Percentiles rank a stretch among this genome's conserved stretches.
Conservation (phyloP, 2,329 filamentous ascomycete genomes). For the Sphaerulina populicola region DNA sequence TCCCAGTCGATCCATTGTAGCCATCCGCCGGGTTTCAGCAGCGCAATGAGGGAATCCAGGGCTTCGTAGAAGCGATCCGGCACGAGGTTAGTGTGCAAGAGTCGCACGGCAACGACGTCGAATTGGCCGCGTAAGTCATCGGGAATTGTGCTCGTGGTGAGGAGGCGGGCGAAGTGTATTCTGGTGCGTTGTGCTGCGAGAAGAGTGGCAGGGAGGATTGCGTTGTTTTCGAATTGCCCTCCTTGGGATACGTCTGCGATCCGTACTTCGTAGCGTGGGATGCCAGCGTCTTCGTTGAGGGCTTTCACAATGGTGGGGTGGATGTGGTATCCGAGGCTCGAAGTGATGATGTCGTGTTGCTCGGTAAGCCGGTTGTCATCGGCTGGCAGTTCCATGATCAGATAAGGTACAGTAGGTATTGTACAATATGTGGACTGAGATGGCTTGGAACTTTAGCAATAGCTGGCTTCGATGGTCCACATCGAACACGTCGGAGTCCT, state of each 20-base stretch:
- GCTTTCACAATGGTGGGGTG: slow-evolving; percentile 13
- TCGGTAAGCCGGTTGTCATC: slow-evolving; percentile 8
- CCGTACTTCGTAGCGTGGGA: background rate
- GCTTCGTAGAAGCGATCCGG: slow-evolving; percentile 12
- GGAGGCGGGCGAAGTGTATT: background rate
- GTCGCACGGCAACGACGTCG: slow-evolving; percentile 17
- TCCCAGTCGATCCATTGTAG: slow-evolving; percentile 19
- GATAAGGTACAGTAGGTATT: too few species aligned
- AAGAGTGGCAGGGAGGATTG: background rate
- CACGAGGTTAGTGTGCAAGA: slow-evolving; percentile 10
- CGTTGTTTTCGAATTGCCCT: background rate
- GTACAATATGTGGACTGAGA: too few species aligned
- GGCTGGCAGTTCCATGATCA: background rate
- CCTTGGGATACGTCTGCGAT: slow-evolving; percentile 13
- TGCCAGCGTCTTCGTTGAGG: background rate
- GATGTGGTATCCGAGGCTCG: slow-evolving; percentile 13
- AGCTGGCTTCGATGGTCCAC: too few species aligned
- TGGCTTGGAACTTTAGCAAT: too few species aligned
- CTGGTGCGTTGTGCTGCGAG: background rate
- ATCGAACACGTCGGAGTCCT: too few species aligned
- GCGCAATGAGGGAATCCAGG: slow-evolving; percentile 10
- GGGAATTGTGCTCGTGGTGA: background rate
- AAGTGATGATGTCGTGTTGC: slow-evolving; percentile 17
- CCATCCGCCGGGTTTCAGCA: slow-evolving; percentile 19
- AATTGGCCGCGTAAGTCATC: slow-evolving; percentile 7